Conservation (phyloP, 83 land plant genomes). For the Larix sibirica region DNA sequence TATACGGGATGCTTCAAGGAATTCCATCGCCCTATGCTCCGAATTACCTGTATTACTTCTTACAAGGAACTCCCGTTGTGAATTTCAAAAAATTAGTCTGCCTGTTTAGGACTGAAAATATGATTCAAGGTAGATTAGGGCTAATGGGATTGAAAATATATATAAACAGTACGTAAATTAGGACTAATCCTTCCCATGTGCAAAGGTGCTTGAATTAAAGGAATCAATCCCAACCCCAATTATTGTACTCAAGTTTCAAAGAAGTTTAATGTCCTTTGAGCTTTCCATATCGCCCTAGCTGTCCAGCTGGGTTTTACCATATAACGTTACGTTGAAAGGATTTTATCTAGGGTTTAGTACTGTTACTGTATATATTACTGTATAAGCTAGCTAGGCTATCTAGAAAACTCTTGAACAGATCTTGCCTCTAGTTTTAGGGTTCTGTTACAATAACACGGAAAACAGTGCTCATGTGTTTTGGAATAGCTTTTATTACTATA, state of each 20-base stretch:
- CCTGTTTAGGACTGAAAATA: not conserved
- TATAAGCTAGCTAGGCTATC: not conserved
- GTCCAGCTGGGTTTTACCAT: no score
- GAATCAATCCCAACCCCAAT: no score
- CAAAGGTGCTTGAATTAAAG: no score
- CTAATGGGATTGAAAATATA: no score
- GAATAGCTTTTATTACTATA: no score
- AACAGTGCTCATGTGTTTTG: no score
- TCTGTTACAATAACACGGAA: no score
- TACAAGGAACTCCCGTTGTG: not conserved
- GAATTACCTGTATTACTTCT: conserved; percentile 7
- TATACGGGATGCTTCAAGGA: conserved; percentile 11
- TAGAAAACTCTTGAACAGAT: not conserved
- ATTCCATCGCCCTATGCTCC: not conserved
- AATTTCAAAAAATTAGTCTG: not conserved
- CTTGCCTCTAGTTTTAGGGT: not conserved
- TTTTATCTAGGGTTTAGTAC: not conserved
- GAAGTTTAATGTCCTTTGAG: no score
- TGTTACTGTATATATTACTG: not conserved
- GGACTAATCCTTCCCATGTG: no score
- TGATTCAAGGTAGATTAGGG: not conserved
- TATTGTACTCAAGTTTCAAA: no score
- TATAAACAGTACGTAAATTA: no score
- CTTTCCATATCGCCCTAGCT: no score
- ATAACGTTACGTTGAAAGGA: not conserved